A percentile compares a stretch with the other conserved stretches of the same genome.
Conservation (phyloP, 1,284 basidiomycete genomes). For the Mycena citricolor region DNA sequence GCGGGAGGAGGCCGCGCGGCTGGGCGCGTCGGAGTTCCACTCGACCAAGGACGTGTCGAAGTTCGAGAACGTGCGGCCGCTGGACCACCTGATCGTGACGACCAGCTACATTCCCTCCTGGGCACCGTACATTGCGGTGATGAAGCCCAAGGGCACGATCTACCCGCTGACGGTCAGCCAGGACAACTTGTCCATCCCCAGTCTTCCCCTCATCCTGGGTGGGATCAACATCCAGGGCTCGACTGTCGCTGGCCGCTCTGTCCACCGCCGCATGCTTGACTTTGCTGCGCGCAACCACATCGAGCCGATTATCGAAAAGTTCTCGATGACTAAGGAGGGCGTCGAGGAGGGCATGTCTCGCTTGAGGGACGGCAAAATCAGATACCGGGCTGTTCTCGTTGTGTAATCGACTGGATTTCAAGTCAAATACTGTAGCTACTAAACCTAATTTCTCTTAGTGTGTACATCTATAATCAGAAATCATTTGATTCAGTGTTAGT, state of each 20-base stretch:
- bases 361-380: conserved; percentile 23
- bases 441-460: no score
- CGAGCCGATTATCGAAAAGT: conserved; percentile 23
- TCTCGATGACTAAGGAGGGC: conserved; percentile 22
- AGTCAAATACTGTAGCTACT: no score
- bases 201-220: conserved; percentile 8
- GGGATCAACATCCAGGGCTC: conserved; percentile 9
- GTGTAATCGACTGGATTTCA: no score
- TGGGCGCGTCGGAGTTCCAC: conserved; percentile 17
- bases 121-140: neutral
- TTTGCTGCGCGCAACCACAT: conserved; percentile 23
- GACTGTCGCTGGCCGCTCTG: conserved; percentile 10
- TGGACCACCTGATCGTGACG: conserved; percentile 5
- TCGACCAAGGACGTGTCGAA: conserved; percentile 9
- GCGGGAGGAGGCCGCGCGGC: conserved; percentile 4
- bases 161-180: conserved; percentile 16
- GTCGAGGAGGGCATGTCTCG: conserved; percentile 20
- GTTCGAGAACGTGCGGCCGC: neutral
- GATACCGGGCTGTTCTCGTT: conserved; percentile 27
- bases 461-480: no score
- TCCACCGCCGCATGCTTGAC: conserved; percentile 19
- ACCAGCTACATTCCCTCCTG: neutral
- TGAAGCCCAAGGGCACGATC: conserved; percentile 12
- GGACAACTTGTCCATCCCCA: conserved; percentile 11
- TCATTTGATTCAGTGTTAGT: no score